Conservation (phyloP, 2,329 filamentous ascomycete genomes). For the Aspergillus fijiensis region DNA sequence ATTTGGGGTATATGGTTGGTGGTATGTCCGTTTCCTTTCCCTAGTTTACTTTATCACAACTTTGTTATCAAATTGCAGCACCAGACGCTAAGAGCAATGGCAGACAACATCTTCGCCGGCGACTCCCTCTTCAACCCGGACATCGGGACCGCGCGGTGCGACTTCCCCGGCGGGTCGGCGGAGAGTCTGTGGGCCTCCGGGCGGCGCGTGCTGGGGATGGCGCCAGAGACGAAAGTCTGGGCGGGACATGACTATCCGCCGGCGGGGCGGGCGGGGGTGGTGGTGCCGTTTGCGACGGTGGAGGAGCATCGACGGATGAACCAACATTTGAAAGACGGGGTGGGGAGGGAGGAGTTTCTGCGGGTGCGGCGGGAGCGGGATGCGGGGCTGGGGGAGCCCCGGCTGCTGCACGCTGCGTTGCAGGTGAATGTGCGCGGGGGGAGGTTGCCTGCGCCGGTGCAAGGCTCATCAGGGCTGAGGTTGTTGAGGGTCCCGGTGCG, state of each 20-base stretch:
- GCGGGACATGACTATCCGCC: conserved; percentile 54
- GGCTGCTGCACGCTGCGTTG: conserved; percentile 38
- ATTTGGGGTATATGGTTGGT: conserved; percentile 59
- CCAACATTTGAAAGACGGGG: conserved; percentile 29
- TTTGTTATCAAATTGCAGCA: no score
- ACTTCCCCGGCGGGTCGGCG: conserved; percentile 54
- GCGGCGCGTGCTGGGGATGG: conserved; percentile 44
- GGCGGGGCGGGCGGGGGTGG: conserved; percentile 15
- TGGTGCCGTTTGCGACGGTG: conserved; percentile 15
- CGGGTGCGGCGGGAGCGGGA: conserved; percentile 32
- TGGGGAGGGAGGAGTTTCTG: conserved; percentile 35
- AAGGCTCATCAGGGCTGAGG: background rate
- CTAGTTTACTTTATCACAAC: no score
- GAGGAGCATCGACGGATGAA: conserved; percentile 12
- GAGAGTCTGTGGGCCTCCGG: conserved; percentile 46
- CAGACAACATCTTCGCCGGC: conserved; percentile 47
- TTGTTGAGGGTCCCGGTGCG: background rate
- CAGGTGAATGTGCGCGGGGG: conserved; percentile 44
- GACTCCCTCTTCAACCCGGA: conserved; percentile 55
- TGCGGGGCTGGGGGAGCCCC: conserved; percentile 30
- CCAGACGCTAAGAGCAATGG: no score
- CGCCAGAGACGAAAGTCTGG: conserved; percentile 49
- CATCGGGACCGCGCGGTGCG: conserved; percentile 52
- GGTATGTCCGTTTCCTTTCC: background rate
- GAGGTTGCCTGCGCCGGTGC: conserved; percentile 24